Evolutionary conservation across 1,139 yeast genomes (phyloP).

Genomic region (Yamadazyma triangularis): DNA sequence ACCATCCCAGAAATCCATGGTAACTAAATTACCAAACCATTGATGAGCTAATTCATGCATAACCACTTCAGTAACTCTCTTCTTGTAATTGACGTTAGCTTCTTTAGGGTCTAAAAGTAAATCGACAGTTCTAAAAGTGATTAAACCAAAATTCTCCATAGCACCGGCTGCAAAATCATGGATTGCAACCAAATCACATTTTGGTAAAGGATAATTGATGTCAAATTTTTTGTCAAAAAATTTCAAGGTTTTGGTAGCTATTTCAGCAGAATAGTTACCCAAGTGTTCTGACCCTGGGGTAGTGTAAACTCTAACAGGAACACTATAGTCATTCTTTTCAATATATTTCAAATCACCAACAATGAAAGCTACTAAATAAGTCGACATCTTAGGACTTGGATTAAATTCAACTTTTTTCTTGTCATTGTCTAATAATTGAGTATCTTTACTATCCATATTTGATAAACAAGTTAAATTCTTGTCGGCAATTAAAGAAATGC

Average conservation of each 20-base stretch:
- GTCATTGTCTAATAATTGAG: slow-evolving; percentile 37
- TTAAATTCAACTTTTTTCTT: slow-evolving; percentile 50
- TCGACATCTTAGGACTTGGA: slow-evolving; percentile 70
- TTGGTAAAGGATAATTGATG: slow-evolving; percentile 57
- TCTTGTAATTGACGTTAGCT: slow-evolving; percentile 41
- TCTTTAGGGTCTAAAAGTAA: slow-evolving; percentile 44
- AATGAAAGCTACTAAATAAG: slow-evolving; percentile 75
- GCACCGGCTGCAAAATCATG: slow-evolving; percentile 59
- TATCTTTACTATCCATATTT: slow-evolving; percentile 69
- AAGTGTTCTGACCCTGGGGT: slow-evolving; percentile 48
- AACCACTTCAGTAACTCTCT: slow-evolving; percentile 55
- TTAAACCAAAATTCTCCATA: slow-evolving; percentile 60
- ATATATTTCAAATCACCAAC: slow-evolving; percentile 73
- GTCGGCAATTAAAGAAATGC: slow-evolving; percentile 58
- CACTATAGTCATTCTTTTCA: slow-evolving; percentile 59
- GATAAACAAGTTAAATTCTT: slow-evolving; percentile 63
- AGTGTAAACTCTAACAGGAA: slow-evolving; percentile 56
- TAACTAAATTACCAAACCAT: slow-evolving; percentile 61
- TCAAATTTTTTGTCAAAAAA: slow-evolving; percentile 50
- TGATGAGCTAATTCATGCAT: slow-evolving; percentile 64
- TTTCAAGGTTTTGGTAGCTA: slow-evolving; percentile 49
- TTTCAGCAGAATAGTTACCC: slow-evolving; percentile 47
- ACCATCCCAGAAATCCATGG: slow-evolving; percentile 65
- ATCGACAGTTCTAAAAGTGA: slow-evolving; percentile 53
- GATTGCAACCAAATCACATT: slow-evolving; percentile 53